phyloP scores from a whole-genome alignment of 352 stramenopile species.

The Phytopythium delawarense region DNA sequence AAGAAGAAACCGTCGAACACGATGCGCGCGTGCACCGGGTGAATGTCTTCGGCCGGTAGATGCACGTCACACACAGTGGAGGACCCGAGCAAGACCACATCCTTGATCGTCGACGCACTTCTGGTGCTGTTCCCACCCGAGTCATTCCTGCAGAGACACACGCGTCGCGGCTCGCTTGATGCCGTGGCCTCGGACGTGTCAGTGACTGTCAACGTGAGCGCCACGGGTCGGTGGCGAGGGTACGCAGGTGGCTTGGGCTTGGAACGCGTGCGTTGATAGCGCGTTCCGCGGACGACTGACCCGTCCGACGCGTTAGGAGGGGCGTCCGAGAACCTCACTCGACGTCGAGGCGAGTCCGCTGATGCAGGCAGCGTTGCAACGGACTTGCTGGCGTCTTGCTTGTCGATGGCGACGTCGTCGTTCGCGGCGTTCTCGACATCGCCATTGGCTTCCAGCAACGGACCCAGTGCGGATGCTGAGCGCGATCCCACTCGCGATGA shows the following conservation, averaged over 20 bases:
- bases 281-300: slow-evolving; percentile 34
- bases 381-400: background rate
- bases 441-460: slow-evolving; percentile 3
- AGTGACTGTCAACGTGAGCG: slow-evolving; percentile 11
- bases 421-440: slow-evolving; percentile 1
- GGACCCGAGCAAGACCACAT: slow-evolving; percentile 50
- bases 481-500: background rate
- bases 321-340: slow-evolving; percentile 24
- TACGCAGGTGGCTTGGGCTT: slow-evolving; percentile 3
- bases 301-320: slow-evolving; percentile 25
- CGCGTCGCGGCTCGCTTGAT: background rate
- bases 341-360: background rate
- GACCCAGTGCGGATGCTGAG: background rate
- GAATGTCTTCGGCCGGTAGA: slow-evolving; percentile 37
- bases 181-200: background rate
- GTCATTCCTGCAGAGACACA: background rate
- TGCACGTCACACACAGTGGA: slow-evolving; percentile 53
- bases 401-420: background rate
- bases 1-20: slow-evolving; percentile 62
- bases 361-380: background rate
- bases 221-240: slow-evolving; percentile 2
- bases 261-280: slow-evolving; percentile 36
- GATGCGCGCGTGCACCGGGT: slow-evolving; percentile 55
- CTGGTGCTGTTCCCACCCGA: background rate
- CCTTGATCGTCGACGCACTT: slow-evolving; percentile 9